Conservation (phyloP, 768 basidiomycete genomes). For the Coprinopsis cinerea region DNA sequence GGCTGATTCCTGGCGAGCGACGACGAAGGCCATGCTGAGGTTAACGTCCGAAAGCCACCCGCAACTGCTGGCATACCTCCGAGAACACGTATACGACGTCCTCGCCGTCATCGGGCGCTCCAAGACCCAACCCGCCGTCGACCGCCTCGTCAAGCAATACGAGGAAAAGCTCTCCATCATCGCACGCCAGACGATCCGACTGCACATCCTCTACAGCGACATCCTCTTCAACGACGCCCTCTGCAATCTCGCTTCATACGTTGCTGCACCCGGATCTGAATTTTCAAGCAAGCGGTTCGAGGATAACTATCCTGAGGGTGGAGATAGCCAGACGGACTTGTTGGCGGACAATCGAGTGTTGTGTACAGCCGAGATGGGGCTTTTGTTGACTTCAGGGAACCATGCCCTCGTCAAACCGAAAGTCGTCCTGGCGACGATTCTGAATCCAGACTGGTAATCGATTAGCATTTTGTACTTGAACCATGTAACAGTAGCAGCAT, state of each 20-base stretch:
- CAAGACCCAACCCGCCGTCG: neutral
- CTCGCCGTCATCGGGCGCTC: constrained; percentile 12
- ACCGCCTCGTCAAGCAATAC: constrained; percentile 9
- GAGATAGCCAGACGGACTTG: constrained; percentile 12
- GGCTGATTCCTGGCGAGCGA: constrained; percentile 22
- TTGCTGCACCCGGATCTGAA: constrained; percentile 20
- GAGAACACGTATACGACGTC: constrained; percentile 1
- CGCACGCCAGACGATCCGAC: constrained; percentile 24
- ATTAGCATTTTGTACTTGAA: too few species aligned
- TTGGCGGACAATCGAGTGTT: constrained; percentile 17
- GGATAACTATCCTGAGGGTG: constrained; percentile 22
- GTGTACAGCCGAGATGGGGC: constrained; percentile 28
- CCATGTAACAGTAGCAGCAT: too few species aligned
- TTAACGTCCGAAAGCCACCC: constrained; percentile 11
- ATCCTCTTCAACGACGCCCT: constrained; percentile 16
- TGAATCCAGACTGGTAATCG: constrained; percentile 8
- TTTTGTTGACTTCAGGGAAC: constrained; percentile 13
- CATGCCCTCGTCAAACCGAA: constrained; percentile 14
- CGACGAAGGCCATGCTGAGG: constrained; percentile 16
- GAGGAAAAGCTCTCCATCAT: constrained; percentile 19
- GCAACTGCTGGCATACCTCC: constrained; percentile 11
- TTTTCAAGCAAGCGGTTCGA: constrained; percentile 26
- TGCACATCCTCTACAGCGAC: constrained; percentile 22
- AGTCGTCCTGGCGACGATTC: constrained; percentile 11
- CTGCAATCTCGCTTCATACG: constrained; percentile 21